A percentile compares a stretch with the other conserved stretches of the same genome.
Conservation (phyloP, 352 stramenopile genomes). For the Ophiocytium majus region DNA sequence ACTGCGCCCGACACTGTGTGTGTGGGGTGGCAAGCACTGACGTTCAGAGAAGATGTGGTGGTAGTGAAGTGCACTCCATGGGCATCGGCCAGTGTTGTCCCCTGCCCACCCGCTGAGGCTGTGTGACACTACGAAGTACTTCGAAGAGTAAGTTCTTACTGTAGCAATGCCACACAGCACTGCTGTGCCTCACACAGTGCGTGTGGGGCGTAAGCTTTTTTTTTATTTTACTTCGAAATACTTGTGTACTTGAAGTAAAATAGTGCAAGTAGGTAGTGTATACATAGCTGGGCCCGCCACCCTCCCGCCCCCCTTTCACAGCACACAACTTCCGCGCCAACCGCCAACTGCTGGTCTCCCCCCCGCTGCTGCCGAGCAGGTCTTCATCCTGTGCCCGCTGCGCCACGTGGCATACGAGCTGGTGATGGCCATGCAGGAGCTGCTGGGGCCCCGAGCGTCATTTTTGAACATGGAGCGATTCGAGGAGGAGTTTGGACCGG, state of each 20-base stretch:
- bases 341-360: background rate
- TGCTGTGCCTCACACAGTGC: background rate
- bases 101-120: too few species aligned
- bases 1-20: too few species aligned
- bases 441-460: conserved; percentile 49
- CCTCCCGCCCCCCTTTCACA: background rate
- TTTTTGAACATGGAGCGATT: conserved; percentile 48
- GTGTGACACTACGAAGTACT: too few species aligned
- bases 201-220: background rate
- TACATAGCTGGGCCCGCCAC: background rate
- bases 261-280: background rate
- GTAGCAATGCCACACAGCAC: too few species aligned
- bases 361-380: background rate
- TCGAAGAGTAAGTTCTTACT: too few species aligned
- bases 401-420: conserved; percentile 50
- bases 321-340: background rate
- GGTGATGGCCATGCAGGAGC: conserved; percentile 48
- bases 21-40: too few species aligned
- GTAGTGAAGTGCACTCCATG: too few species aligned
- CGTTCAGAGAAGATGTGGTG: too few species aligned
- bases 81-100: too few species aligned
- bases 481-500: conserved; percentile 52
- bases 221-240: background rate
- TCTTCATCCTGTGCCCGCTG: conserved; percentile 53
- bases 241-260: background rate